A percentile compares a stretch with the other conserved stretches of the same genome.
Evolutionary conservation across 495 filamentous ascomycete genomes (phyloP).

Genomic region (Echria macrotheca): DNA sequence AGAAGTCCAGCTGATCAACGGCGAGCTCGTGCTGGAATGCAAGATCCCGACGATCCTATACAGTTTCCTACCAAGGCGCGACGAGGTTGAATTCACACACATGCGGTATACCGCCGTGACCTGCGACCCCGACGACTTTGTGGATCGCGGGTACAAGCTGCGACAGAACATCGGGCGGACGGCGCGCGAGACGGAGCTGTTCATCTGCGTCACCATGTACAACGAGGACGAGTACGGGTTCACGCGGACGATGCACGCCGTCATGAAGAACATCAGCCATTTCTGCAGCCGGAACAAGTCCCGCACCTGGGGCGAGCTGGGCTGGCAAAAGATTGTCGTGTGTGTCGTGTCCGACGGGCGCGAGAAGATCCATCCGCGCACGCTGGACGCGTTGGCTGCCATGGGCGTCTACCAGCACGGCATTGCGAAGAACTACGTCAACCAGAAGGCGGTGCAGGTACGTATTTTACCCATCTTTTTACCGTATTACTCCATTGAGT

Average conservation of each 20-base stretch:
- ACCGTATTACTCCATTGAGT: too few relatives aligned
- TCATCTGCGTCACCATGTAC: constrained; percentile 99
- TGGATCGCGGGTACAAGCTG: constrained; percentile 80
- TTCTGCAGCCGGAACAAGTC: constrained; percentile 91
- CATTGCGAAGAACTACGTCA: constrained; percentile 97
- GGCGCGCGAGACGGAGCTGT: constrained; percentile 88
- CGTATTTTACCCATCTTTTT: too few relatives aligned
- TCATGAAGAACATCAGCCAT: constrained; percentile 96
- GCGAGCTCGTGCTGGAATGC: constrained; percentile 95
- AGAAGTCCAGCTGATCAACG: constrained; percentile 92
- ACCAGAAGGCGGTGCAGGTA: constrained; percentile 73
- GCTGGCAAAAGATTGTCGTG: constrained; percentile 99
- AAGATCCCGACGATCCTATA: constrained; percentile 98
- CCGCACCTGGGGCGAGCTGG: constrained; percentile 92
- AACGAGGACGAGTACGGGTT: constrained; percentile 97
- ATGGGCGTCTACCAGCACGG: constrained; percentile 99
- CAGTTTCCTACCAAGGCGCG: constrained; percentile 84
- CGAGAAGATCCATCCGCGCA: constrained; percentile 88
- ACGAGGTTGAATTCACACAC: constrained; percentile 95
- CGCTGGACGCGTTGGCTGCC: constrained; percentile 89
- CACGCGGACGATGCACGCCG: constrained; percentile 95
- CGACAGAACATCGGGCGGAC: constrained; percentile 91
- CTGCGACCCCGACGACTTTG: constrained; percentile 95
- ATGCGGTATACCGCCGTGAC: constrained; percentile 99
- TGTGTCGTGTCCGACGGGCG: constrained; percentile 93